Evolutionary conservation across 257 asterid species (phyloP), one percentile per base, ranked within the genome.

Genomic region (Solanum paucissectum): DNA sequence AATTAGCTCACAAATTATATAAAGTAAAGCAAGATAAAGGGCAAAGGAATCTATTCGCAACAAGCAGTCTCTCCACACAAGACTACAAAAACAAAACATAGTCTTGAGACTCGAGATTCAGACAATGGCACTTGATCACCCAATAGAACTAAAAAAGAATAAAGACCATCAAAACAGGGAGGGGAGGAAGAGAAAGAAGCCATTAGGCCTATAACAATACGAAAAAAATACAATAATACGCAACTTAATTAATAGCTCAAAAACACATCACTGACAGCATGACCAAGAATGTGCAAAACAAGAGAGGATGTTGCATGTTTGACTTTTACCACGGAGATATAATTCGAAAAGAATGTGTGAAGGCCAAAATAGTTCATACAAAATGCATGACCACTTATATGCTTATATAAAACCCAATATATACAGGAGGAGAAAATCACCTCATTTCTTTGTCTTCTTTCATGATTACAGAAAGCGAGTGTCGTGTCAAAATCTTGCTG

Each of bases 401-500:
- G 84, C n/a, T 42, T 29, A 46, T 46, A 81, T 29, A 46, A 44
- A 81, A 81, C 68, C 66, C 68, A 81, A 18, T 27, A 46, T 49
- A 29, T 49, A 82, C 42, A 49, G 44, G 69, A 81, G 85, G 42
- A 82, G 10, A 81, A 86, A 40, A 84, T 92, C 89, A 94, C 99
- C 98, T 96, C 98, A 5, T 94, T 92, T 88, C 94, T 93, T 89
- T 95, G 99, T 88, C 93, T 94, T 87, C 98, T 94, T 93, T 95
- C 99, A 86, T 96, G 92, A 93, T 95, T 94, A 87, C 94, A 90
- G 83, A 92, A 94, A 89, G 99, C 98, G 88, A 96, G 98, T 7
- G 98, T 94, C 14, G 96, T 86, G 87, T 96, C 99, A 93, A 96
- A 95, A 92, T 95, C 98, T 92, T 93, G 98, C 92, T 94, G 98